Evolutionary conservation across 2,329 filamentous ascomycete genomes (phyloP).

Genomic region (Orbilia oligospora): DNA sequence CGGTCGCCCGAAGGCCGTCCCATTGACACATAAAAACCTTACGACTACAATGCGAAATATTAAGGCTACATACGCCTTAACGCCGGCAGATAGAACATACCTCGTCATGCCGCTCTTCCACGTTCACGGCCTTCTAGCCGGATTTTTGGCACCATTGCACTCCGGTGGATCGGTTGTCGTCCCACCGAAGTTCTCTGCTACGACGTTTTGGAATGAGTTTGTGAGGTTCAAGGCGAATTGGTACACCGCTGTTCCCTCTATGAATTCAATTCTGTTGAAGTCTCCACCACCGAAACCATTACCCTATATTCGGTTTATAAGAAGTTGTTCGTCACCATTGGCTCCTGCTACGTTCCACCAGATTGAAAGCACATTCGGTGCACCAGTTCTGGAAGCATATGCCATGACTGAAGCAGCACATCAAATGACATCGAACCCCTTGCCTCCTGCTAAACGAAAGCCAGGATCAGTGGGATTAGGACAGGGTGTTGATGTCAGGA

Average conservation of each 20-base stretch:
- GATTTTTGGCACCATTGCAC: slow-evolving; percentile 81
- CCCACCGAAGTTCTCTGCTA: slow-evolving; percentile 83
- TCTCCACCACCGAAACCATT: slow-evolving; percentile 77
- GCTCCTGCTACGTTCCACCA: slow-evolving; percentile 85
- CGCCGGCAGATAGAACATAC: slow-evolving; percentile 80
- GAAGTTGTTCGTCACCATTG: slow-evolving; percentile 87
- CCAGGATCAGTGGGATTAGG: slow-evolving; percentile 86
- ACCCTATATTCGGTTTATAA: slow-evolving; percentile 85
- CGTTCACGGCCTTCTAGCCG: slow-evolving; percentile 88
- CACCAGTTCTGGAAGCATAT: slow-evolving; percentile 89
- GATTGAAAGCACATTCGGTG: slow-evolving; percentile 80
- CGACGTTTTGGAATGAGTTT: slow-evolving; percentile 86
- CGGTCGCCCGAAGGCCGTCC: slow-evolving; percentile 86
- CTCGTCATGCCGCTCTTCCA: slow-evolving; percentile 90
- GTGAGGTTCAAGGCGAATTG: slow-evolving; percentile 82
- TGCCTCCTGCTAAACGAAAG: slow-evolving; percentile 79
- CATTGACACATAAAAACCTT: slow-evolving; percentile 84
- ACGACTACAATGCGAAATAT: slow-evolving; percentile 90
- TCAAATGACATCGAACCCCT: slow-evolving; percentile 84
- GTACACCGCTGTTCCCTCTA: slow-evolving; percentile 92
- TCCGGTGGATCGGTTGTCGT: slow-evolving; percentile 85
- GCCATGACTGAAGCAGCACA: slow-evolving; percentile 93
- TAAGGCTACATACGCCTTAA: slow-evolving; percentile 81
- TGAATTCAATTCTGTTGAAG: slow-evolving; percentile 89
- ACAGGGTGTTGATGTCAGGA: slow-evolving; percentile 85